These are phyloP conservation scores for Castanea crenata DNA, from an alignment of 306 rosid genomes.

Conservation along the genomic window DNA sequence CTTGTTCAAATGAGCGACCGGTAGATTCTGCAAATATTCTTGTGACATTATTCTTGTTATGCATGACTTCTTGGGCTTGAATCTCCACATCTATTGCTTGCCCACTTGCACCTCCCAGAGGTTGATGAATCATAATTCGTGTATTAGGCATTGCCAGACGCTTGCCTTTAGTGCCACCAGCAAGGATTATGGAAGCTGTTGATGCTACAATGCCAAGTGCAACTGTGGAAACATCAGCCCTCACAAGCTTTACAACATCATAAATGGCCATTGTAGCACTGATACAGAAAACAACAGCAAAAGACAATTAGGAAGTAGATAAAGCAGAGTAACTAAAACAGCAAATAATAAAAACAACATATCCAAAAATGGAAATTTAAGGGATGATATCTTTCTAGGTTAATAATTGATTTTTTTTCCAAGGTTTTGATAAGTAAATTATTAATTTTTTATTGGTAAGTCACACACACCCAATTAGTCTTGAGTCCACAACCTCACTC, in stretches of 20 bases:
- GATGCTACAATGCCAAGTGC: constrained; percentile 94
- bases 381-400: background rate
- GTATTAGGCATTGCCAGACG: constrained; percentile 97
- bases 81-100: constrained; percentile 91
- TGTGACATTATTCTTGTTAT: constrained; percentile 61
- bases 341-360: background rate
- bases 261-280: constrained; percentile 95
- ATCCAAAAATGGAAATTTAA: background rate
- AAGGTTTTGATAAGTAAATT: too few relatives aligned
- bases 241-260: constrained; percentile 88
- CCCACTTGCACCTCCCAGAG: constrained; percentile 98
- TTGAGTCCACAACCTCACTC: too few relatives aligned
- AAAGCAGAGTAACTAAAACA: constrained; percentile 5
- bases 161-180: constrained; percentile 94
- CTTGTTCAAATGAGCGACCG: constrained; percentile 81
- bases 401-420: background rate
- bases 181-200: constrained; percentile 89
- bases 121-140: constrained; percentile 91
- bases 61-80: constrained; percentile 89
- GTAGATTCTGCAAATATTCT: constrained; percentile 69
- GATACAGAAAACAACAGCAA: constrained; percentile 23
- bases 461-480: too few relatives aligned
- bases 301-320: constrained; percentile 28
- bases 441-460: too few relatives aligned
- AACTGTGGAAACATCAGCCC: constrained; percentile 92